These are phyloP conservation scores for Cornus suecica DNA, from an alignment of 148 eudicot species.

Conservation along the genomic window DNA sequence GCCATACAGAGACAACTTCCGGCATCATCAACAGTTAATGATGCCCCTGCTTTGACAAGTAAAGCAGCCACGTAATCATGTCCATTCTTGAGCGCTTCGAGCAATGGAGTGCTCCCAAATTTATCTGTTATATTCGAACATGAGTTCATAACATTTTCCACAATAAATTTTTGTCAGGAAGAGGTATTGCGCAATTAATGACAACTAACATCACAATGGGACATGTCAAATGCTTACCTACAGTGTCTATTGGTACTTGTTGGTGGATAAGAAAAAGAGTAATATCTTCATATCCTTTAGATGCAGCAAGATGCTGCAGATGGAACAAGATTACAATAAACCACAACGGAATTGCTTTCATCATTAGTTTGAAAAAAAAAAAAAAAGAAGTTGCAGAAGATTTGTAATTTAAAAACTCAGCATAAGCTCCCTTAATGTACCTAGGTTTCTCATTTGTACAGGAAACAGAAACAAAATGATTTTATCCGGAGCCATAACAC, in stretches of 20 bases:
- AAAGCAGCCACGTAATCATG: slow-evolving; percentile 36
- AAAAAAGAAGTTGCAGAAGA: no score
- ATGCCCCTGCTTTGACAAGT: slow-evolving; percentile 31
- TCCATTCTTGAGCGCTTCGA: slow-evolving; percentile 40
- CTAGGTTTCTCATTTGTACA: neutral
- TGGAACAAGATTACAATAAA: neutral
- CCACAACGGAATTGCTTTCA: neutral
- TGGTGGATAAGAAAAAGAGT: slow-evolving; percentile 27
- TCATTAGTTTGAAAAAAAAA: neutral
- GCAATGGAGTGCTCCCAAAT: slow-evolving; percentile 37
- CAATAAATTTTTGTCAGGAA: neutral
- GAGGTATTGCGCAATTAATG: neutral
- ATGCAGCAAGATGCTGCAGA: slow-evolving; percentile 40
- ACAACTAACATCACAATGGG: neutral
- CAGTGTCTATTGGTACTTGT: slow-evolving; percentile 15
- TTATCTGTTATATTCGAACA: slow-evolving; percentile 18
- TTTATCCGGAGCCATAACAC: neutral
- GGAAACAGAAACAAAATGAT: neutral
- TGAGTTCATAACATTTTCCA: neutral
- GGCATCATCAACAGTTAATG: slow-evolving; percentile 21
- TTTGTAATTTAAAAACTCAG: neutral
- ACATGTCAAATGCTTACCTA: slow-evolving; percentile 13
- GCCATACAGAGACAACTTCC: slow-evolving; percentile 30
- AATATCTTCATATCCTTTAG: slow-evolving; percentile 36
- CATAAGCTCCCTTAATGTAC: neutral